A percentile compares a stretch with the other conserved stretches of the same genome.
These are phyloP conservation scores for Phytopythium sindhum DNA, from an alignment of 352 stramenopile genomes.

Conservation along the genomic window DNA sequence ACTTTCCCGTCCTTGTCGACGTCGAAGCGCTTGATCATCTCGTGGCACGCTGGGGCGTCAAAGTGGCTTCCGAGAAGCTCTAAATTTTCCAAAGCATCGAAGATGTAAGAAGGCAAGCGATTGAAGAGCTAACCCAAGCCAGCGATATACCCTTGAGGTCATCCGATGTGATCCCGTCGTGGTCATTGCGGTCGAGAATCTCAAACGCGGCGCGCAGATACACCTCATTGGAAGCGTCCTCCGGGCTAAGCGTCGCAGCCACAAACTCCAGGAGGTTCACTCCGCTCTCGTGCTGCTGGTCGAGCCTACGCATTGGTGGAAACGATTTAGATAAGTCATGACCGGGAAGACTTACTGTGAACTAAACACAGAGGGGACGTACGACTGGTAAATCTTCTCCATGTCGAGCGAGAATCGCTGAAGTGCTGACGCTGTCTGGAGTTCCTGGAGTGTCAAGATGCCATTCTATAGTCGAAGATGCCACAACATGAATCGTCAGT, in stretches of 20 bases:
- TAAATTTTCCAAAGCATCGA: neutral
- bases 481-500: neutral
- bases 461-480: constrained; percentile 36
- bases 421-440: constrained; percentile 41
- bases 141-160: constrained; percentile 35
- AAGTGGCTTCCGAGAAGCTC: constrained; percentile 62
- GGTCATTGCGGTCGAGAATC: constrained; percentile 61
- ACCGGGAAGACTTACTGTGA: neutral
- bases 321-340: constrained; percentile 5
- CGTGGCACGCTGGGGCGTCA: constrained; percentile 40
- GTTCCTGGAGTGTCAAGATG: constrained; percentile 63
- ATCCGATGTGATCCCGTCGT: constrained; percentile 51
- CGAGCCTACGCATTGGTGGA: constrained; percentile 32
- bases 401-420: constrained; percentile 64
- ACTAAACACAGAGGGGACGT: constrained; percentile 7
- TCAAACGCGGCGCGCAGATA: constrained; percentile 51
- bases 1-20: constrained; percentile 65
- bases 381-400: constrained; percentile 61
- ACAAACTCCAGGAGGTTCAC: constrained; percentile 82
- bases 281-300: constrained; percentile 70
- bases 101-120: neutral
- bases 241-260: constrained; percentile 56
- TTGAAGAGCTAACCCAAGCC: neutral
- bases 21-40: constrained; percentile 66
- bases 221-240: constrained; percentile 56